A percentile compares a stretch with the other conserved stretches of the same genome.
phyloP scores from a whole-genome alignment of 1,139 yeast species.

The Taphrina pruni region DNA sequence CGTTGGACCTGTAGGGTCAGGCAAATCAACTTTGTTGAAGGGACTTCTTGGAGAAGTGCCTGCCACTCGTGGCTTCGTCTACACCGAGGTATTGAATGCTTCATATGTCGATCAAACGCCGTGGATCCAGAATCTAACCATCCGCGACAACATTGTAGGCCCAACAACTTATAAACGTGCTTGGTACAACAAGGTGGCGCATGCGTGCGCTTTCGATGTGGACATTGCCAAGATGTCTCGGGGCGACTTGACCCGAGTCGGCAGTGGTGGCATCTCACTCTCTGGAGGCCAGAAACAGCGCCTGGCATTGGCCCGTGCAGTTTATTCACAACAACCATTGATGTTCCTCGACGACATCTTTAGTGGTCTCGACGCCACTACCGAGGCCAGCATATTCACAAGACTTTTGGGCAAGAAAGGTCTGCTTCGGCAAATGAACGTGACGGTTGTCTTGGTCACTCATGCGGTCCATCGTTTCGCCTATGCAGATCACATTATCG shows the following conservation, averaged over 20 bases:
- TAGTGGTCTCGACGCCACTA: constrained; percentile 71
- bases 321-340: constrained; percentile 66
- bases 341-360: constrained; percentile 80
- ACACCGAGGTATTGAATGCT: constrained; percentile 50
- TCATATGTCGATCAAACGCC: constrained; percentile 61
- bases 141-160: constrained; percentile 83
- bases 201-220: constrained; percentile 84
- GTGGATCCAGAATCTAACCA: constrained; percentile 91
- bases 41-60: constrained; percentile 67
- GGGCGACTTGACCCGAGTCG: constrained; percentile 82
- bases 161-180: constrained; percentile 83
- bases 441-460: constrained; percentile 62
- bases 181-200: constrained; percentile 75
- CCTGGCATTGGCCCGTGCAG: constrained; percentile 74
- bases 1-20: constrained; percentile 82
- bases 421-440: constrained; percentile 71
- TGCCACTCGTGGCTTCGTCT: constrained; percentile 46
- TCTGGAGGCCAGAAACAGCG: constrained; percentile 87
- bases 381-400: constrained; percentile 71
- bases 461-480: constrained; percentile 68
- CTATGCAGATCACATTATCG: constrained; percentile 57
- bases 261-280: constrained; percentile 73
- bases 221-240: constrained; percentile 76
- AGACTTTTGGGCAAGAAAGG: constrained; percentile 67
- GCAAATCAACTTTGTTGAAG: constrained; percentile 72